Base-by-base conservation (phyloP, 805 yeast genomes). In the Wickerhamiella dianesei region DNA sequence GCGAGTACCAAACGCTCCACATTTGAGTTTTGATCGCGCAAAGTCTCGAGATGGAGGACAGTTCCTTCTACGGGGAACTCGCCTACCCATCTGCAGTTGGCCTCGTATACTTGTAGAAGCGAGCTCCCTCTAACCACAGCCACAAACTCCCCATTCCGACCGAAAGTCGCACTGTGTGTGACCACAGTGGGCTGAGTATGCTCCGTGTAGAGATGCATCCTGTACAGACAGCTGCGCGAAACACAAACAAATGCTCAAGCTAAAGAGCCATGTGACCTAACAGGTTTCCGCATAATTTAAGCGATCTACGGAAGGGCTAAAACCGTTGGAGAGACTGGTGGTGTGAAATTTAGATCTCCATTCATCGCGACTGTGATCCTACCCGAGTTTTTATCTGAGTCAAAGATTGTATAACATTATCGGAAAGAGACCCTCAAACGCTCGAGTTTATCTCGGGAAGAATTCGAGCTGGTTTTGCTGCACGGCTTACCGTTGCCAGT, bases 141-240 rank as follows among this genome's bases (percentile, higher is more conserved):
- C 56, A 88, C 66, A 53, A 51, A 37, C 32, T 57, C 60, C 1
- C 62, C 59, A 1, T 73, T 57, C 2, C 67, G 50, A 3, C 64
- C 61, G 46, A 71, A 65, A 17, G 75, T 66, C 20, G 78, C 52
- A 41, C 81, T 70, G 50, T 75, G 76, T n/a, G 80, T 62, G 36
- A 83, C 84, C 53, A 78, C 74, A 1, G 94, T 70, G 2, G 95
- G 94, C 54, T 76, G 82, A 43, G 82, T 70, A 54, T 86, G 70
- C 60, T 82, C 86, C 53, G 80, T 77, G 62, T 82, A 83, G 14
- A 82, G 80, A 56, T 85, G 85, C 96, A 86, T 86, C 25, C n/a
- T 25, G 12, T 12, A 25, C 32, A 6, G 9, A 12, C 32, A 12
- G 6, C 32, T 25, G 12, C n/a, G n/a, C n/a, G n/a, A n/a, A n/a